Evolutionary conservation across 306 rosid genomes (phyloP), one percentile per base, ranked within the genome.

Genomic region (Boehmeria nivea): DNA sequence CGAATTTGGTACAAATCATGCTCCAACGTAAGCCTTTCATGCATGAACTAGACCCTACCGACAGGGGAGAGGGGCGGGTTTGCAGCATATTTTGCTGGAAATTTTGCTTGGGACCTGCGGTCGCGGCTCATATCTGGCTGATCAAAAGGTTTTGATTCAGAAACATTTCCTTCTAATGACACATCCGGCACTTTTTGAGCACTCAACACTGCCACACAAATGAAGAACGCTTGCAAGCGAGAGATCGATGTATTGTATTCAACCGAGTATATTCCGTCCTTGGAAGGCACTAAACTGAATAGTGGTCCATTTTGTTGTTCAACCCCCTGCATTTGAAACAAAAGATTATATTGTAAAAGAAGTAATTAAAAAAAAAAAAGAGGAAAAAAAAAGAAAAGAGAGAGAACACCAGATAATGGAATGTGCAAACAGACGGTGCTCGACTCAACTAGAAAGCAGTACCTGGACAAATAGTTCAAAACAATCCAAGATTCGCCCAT

Each of bases 31-130:
- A n/a, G n/a, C n/a, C n/a, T n/a, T n/a, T n/a, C n/a, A n/a, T n/a
- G n/a, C n/a, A n/a, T n/a, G 22, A 50, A 56, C 73, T 82, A 90
- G 53, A 87, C 95, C 68, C 95, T 90, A 6, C 85, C 94, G 47
- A 81, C 85, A 19, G 95, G 98, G 23, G 98, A 90, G 64, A 67
- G 65, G 3, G 98, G 98, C 25, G 98, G 98, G 67, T 63, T 81
- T 59, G 72, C 17, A 65, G 86, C 81, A 62, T 81, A 90, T 63
- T 64, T 58, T 49, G 69, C 58, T 31, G 74, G 54, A 18, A 71
- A 72, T 47, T 74, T 87, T 33, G 67, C 71, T 23, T 45, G 84
- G 31, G 57, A 48, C 24, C 56, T 53, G 13, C 57, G 38, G 38
- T 44, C 60, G 63, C 47, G 72, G 48, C 67, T 71, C 56, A 59